Evolutionary conservation across 192 early-diverging fungal species (phyloP).

Genomic region (Chytriomyces confervae): DNA sequence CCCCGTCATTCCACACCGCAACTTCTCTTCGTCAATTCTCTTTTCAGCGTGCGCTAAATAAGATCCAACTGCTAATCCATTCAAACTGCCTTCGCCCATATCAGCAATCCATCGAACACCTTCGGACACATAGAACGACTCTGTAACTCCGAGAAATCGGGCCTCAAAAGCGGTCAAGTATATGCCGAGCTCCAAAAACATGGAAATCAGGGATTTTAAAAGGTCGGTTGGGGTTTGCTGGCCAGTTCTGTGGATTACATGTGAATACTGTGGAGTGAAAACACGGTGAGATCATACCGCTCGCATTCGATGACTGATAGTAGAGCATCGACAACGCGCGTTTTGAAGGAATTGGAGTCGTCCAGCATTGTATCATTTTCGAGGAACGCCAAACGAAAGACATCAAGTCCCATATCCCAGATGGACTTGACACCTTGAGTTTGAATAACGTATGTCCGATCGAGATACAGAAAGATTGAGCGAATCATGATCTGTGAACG

Average conservation of each 20-base stretch:
- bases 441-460: slow-evolving; percentile 88
- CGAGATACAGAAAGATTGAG: slow-evolving; percentile 88
- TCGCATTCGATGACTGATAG: background rate
- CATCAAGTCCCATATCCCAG: slow-evolving; percentile 87
- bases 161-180: slow-evolving; percentile 20
- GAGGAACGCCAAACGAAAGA: slow-evolving; percentile 67
- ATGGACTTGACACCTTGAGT: slow-evolving; percentile 69
- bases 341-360: background rate
- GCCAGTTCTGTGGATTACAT: background rate
- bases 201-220: slow-evolving; percentile 21
- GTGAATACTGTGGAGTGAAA: background rate
- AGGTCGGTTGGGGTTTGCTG: slow-evolving; percentile 13
- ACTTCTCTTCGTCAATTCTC: slow-evolving; percentile 74
- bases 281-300: background rate
- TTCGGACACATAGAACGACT: slow-evolving; percentile 26
- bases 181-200: slow-evolving; percentile 28
- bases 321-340: too few relatives aligned
- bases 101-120: background rate
- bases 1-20: slow-evolving; percentile 45
- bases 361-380: background rate
- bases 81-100: background rate
- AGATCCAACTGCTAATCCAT: slow-evolving; percentile 39
- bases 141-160: background rate
- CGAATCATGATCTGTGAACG: slow-evolving; percentile 68
- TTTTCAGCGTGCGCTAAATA: slow-evolving; percentile 77